A percentile compares a stretch with the other conserved stretches of the same genome.
Conservation (phyloP, 495 filamentous ascomycete genomes). For the Penicillium alfredii region DNA sequence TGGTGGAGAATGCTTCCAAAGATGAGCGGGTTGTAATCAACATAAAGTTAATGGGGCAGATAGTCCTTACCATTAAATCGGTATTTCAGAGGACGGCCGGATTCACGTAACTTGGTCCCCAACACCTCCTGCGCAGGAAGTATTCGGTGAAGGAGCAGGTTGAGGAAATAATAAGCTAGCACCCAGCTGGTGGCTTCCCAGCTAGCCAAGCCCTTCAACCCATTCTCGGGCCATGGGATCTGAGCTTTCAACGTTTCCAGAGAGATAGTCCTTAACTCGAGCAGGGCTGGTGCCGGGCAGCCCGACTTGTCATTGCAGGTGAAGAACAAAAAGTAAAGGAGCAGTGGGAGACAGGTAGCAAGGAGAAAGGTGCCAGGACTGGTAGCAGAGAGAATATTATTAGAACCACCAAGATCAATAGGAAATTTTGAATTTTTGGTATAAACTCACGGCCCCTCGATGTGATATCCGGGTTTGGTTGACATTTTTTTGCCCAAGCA, state of each 20-base stretch:
- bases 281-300: slow-evolving; percentile 70
- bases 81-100: slow-evolving; percentile 71
- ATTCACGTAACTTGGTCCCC: slow-evolving; percentile 57
- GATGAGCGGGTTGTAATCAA: slow-evolving; percentile 7
- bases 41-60: no score
- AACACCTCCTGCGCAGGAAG: slow-evolving; percentile 62
- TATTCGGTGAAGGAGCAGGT: slow-evolving; percentile 57
- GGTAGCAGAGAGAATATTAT: no score
- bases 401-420: no score
- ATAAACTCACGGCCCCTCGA: no score
- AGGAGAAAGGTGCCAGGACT: no score
- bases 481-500: no score
- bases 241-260: slow-evolving; percentile 60
- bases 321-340: slow-evolving; percentile 64
- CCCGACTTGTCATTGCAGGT: slow-evolving; percentile 78
- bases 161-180: slow-evolving; percentile 66
- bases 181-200: slow-evolving; percentile 50
- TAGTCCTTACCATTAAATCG: slow-evolving; percentile 73
- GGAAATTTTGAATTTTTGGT: no score
- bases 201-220: slow-evolving; percentile 47
- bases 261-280: slow-evolving; percentile 60
- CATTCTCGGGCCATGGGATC: slow-evolving; percentile 59
- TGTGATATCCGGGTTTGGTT: no score
- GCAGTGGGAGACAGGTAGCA: slow-evolving; percentile 64
- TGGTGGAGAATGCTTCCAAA: slow-evolving; percentile 58